phyloP scores from a whole-genome alignment of 176 grass and related monocot genomes.

The Raddia guianensis region DNA sequence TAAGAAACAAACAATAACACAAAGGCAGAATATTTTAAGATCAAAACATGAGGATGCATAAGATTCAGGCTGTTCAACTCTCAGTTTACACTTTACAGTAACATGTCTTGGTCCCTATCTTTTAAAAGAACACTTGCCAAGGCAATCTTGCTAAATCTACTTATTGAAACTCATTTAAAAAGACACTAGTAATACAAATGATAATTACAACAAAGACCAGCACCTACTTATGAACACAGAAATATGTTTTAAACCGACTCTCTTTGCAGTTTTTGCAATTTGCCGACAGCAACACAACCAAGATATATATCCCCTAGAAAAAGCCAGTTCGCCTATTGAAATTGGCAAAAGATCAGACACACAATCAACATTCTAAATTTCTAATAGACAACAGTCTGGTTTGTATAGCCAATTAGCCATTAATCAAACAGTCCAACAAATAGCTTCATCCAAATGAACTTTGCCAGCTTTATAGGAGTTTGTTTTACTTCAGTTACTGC shows the following conservation, averaged over 20 bases:
- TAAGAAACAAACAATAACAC: constrained; percentile 6
- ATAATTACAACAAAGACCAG: background rate
- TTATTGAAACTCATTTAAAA: background rate
- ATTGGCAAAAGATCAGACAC: background rate
- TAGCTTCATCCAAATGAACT: background rate
- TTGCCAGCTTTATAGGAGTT: background rate
- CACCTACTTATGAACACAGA: background rate
- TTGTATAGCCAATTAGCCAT: background rate
- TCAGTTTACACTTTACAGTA: background rate
- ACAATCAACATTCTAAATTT: background rate
- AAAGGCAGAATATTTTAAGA: background rate
- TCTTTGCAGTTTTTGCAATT: background rate
- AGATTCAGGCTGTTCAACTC: background rate
- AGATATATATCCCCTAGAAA: background rate
- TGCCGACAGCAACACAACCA: background rate
- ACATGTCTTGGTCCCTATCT: background rate
- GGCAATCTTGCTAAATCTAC: background rate
- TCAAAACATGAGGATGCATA: background rate
- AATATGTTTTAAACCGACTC: background rate
- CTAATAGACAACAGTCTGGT: background rate
- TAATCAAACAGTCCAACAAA: background rate
- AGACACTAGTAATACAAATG: constrained; percentile 6
- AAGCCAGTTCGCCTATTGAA: background rate
- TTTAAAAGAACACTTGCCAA: constrained; percentile 20
- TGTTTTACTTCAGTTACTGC: constrained; percentile 13